Evolutionary conservation across 805 yeast species (phyloP).

Genomic region (Alloascoidea hylecoeti): DNA sequence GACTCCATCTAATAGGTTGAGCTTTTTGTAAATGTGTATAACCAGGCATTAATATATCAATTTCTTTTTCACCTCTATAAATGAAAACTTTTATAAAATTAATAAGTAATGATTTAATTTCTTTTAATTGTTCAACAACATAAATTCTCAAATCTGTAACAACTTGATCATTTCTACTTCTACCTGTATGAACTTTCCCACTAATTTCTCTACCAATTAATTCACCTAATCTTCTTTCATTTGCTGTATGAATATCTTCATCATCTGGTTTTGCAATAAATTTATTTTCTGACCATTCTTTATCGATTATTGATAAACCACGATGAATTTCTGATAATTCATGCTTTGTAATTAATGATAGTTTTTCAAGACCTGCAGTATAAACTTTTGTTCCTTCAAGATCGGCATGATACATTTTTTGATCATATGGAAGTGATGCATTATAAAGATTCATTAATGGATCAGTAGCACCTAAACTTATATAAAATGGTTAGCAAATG

Average conservation of each 20-base stretch:
- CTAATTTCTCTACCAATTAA: slow-evolving; percentile 86
- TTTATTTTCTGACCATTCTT: slow-evolving; percentile 64
- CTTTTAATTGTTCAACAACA: slow-evolving; percentile 62
- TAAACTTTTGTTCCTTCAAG: slow-evolving; percentile 88
- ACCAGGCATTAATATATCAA: slow-evolving; percentile 95
- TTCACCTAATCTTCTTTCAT: slow-evolving; percentile 95
- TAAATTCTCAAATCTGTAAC: slow-evolving; percentile 98
- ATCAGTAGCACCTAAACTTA: slow-evolving; percentile 48
- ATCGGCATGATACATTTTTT: slow-evolving; percentile 90
- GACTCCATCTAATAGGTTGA: slow-evolving; percentile 99
- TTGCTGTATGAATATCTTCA: slow-evolving; percentile 98
- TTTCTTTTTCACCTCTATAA: slow-evolving; percentile 71
- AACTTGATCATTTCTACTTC: slow-evolving; percentile 97
- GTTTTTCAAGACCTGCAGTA: slow-evolving; percentile 71
- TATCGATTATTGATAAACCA: slow-evolving; percentile 58
- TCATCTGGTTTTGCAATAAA: slow-evolving; percentile 79
- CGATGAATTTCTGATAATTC: slow-evolving; percentile 74
- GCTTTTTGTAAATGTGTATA: slow-evolving; percentile 98
- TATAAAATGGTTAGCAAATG: slow-evolving; percentile 1
- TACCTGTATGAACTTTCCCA: slow-evolving; percentile 98
- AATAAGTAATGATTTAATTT: slow-evolving; percentile 40
- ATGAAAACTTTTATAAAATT: slow-evolving; percentile 54
- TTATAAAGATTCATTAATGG: slow-evolving; percentile 96
- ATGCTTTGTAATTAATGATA: slow-evolving; percentile 56
- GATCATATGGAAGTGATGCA: slow-evolving; percentile 92